phyloP scores from a whole-genome alignment of 2,329 filamentous ascomycete genomes.

The Monosporascus sp. region DNA sequence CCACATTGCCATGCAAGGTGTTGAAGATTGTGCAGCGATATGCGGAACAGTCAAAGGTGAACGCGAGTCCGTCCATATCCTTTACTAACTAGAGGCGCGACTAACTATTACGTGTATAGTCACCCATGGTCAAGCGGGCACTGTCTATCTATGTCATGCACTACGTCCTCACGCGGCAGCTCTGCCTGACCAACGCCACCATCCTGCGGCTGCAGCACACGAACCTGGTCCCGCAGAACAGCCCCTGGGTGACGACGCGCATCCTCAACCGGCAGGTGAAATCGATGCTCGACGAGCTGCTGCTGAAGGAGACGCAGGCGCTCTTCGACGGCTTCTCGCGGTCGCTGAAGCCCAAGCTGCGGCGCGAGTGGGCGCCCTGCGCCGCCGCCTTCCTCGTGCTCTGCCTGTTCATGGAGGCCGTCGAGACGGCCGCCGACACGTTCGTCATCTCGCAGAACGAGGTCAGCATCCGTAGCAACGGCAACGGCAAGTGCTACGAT shows the following conservation, averaged over 20 bases:
- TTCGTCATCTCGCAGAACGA: slow-evolving; percentile 49
- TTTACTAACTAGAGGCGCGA: neutral
- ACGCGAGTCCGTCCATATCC: slow-evolving; percentile 8
- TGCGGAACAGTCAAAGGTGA: slow-evolving; percentile 38
- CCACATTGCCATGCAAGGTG: slow-evolving; percentile 39
- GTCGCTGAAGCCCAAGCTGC: slow-evolving; percentile 48
- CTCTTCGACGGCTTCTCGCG: slow-evolving; percentile 49
- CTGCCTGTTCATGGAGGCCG: slow-evolving; percentile 53
- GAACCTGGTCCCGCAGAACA: slow-evolving; percentile 38
- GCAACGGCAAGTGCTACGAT: neutral
- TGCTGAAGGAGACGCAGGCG: slow-evolving; percentile 43
- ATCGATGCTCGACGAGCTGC: slow-evolving; percentile 49
- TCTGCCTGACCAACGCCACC: slow-evolving; percentile 43
- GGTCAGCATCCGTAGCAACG: slow-evolving; percentile 34
- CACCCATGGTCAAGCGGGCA: slow-evolving; percentile 46
- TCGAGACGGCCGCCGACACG: slow-evolving; percentile 47
- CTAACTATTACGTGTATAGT: slow-evolving; percentile 21
- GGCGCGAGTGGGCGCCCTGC: slow-evolving; percentile 51
- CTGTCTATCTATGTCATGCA: slow-evolving; percentile 52
- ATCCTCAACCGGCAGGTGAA: slow-evolving; percentile 54
- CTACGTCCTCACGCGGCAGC: slow-evolving; percentile 50
- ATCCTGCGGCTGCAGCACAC: slow-evolving; percentile 35
- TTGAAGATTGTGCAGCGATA: slow-evolving; percentile 44
- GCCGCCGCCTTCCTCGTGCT: slow-evolving; percentile 51
- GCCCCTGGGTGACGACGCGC: slow-evolving; percentile 43